Evolutionary conservation across 306 rosid species (phyloP).

Genomic region (Cucumis hystrix): DNA sequence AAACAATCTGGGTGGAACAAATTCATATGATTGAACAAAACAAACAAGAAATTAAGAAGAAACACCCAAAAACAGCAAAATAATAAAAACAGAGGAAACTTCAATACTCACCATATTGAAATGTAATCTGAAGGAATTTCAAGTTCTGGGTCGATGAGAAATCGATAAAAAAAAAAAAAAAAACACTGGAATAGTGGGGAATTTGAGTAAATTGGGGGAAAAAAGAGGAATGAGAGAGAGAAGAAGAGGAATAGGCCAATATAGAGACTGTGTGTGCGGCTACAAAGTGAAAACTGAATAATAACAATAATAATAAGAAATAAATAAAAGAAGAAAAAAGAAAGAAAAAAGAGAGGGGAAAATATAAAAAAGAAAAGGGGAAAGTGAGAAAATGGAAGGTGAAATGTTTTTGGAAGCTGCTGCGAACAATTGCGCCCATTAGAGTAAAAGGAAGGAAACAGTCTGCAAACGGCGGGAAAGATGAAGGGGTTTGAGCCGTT

Average conservation of each 20-base stretch:
- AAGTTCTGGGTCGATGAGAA: not conserved
- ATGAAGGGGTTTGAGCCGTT: not conserved
- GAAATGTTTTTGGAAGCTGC: slow-evolving; percentile 1
- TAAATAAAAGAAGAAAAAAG: not conserved
- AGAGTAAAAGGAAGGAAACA: slow-evolving; percentile 3
- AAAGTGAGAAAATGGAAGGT: slow-evolving; percentile 5
- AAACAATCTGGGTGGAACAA: not conserved
- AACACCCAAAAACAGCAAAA: not conserved
- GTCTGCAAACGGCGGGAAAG: slow-evolving; percentile 8
- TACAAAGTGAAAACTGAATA: not conserved
- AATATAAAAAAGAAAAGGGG: not conserved
- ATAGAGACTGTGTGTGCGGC: not conserved
- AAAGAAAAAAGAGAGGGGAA: not conserved
- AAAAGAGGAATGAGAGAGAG: not conserved
- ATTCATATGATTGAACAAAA: not conserved
- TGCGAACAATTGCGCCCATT: not conserved
- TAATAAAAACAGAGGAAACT: not conserved
- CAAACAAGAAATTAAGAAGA: not conserved
- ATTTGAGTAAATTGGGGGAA: not conserved
- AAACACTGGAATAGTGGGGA: not conserved
- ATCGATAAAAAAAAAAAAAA: not conserved
- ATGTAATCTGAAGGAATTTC: not conserved
- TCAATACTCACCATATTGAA: not conserved
- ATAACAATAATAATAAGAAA: not conserved
- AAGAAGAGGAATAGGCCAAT: not conserved